Base-by-base conservation (phyloP, 1,284 basidiomycete species). In the Sutorius eximius region DNA sequence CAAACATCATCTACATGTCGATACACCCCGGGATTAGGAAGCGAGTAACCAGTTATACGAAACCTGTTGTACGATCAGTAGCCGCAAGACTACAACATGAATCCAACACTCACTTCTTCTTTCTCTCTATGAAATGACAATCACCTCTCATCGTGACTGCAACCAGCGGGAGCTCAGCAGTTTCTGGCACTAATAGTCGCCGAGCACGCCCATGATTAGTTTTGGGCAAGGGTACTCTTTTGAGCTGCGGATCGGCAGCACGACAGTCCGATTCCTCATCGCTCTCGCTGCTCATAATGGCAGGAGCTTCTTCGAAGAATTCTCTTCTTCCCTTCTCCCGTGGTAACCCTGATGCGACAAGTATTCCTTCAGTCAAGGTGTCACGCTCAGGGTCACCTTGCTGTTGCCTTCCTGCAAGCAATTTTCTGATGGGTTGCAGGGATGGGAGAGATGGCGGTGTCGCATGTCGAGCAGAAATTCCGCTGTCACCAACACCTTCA, bases 61-160 rank as follows among this genome's bases (percentile, higher is more conserved):
- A 56, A 63, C 49, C 77, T 76, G 47, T 45, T 22, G 43, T 43
- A 51, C 20, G 45, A 63, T 60, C 51, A 57, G 47, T 48, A 55
- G 54, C 53, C 49, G 50, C 42, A 59, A 38, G 52, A 49, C 44
- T 20, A 51, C 36, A 48, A 49, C 36, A 18, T 20, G 45, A 50
- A 50, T 45, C 46, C 49, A 32, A 29, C 49, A 62, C 68, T 59
- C 59, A 70, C 69, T 69, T 68, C 51, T 65, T 58, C 49, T 59
- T 64, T 54, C 72, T 69, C 58, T 76, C 60, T 55, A 82, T 76
- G 61, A 80, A 82, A 53, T 82, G 77, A 16, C 74, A 66, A 56
- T 82, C 79, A 24, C 75, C 76, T 42, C 78, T 71, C 79, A 82
- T 80, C 29, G 77, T 76, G 43, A 83, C 69, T 18, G 79, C 75